Conservation (phyloP, 805 yeast genomes). For the Wickerhamomyces mucosus region DNA sequence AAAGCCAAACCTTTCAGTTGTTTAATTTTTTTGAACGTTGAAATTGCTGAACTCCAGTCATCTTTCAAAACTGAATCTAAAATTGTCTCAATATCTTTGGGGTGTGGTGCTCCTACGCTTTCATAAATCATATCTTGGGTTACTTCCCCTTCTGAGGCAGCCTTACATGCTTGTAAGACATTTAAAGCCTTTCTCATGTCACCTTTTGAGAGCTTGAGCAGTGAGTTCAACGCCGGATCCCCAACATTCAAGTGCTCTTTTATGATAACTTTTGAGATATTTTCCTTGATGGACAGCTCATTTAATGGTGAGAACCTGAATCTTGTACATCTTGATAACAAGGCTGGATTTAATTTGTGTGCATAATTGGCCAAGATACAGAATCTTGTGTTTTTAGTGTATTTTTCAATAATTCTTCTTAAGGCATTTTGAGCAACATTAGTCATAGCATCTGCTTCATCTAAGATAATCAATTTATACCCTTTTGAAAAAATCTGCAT, state of each 20-base stretch:
- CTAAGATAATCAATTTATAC: conserved; percentile 83
- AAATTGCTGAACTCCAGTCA: conserved; percentile 75
- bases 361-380: conserved; percentile 94
- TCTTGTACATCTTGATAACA: conserved; percentile 88
- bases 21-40: conserved; percentile 58
- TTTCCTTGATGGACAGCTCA: conserved; percentile 53
- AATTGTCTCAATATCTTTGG: conserved; percentile 68
- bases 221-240: conserved; percentile 51
- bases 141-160: conserved; percentile 57
- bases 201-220: conserved; percentile 73
- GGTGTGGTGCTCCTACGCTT: conserved; percentile 94
- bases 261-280: conserved; percentile 60
- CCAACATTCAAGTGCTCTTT: conserved; percentile 54
- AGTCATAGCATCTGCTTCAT: conserved; percentile 95
- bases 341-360: conserved; percentile 91
- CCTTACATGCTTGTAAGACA: conserved; percentile 88
- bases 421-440: conserved; percentile 78
- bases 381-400: conserved; percentile 89
- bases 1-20: conserved; percentile 77
- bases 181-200: conserved; percentile 95
- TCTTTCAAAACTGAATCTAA: conserved; percentile 73
- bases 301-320: conserved; percentile 85
- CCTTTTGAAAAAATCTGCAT: conserved; percentile 84
- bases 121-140: conserved; percentile 75
- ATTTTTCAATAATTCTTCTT: conserved; percentile 76